Evolutionary conservation across 2,329 filamentous ascomycete species (phyloP).

Genomic region (Basipetospora sp.): DNA sequence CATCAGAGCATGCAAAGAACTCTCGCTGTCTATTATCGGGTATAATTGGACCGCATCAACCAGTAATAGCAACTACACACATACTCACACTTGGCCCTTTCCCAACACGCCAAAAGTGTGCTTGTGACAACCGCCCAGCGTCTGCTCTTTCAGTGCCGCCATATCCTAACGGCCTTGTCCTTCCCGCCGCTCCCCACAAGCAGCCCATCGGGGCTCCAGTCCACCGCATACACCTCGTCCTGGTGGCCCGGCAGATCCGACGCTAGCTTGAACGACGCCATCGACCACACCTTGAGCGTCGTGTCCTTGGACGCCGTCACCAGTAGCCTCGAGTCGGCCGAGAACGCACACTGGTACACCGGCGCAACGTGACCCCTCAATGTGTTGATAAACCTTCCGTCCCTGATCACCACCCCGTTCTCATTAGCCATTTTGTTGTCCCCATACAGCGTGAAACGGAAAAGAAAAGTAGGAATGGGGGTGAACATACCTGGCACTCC

Average conservation of each 20-base stretch:
- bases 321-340: slow-evolving; percentile 75
- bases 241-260: slow-evolving; percentile 75
- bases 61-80: too few species aligned
- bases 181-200: slow-evolving; percentile 83
- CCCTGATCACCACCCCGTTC: slow-evolving; percentile 22
- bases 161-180: slow-evolving; percentile 63
- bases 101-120: too few species aligned
- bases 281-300: slow-evolving; percentile 89
- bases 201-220: slow-evolving; percentile 86
- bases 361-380: slow-evolving; percentile 77
- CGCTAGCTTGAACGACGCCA: slow-evolving; percentile 66
- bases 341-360: slow-evolving; percentile 87
- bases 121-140: too few species aligned
- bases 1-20: too few species aligned
- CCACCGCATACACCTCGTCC: slow-evolving; percentile 85
- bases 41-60: too few species aligned
- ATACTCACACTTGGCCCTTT: too few species aligned
- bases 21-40: too few species aligned
- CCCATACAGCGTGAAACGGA: too few species aligned
- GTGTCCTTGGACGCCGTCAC: slow-evolving; percentile 85
- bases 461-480: background rate
- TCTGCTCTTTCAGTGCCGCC: slow-evolving; percentile 52
- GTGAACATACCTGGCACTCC: slow-evolving; percentile 52
- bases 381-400: slow-evolving; percentile 69
- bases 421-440: too few species aligned